Percentiles rank a stretch among this genome's conserved stretches.
Conservation (phyloP, 495 filamentous ascomycete species). For the Penicillium paxilli region DNA sequence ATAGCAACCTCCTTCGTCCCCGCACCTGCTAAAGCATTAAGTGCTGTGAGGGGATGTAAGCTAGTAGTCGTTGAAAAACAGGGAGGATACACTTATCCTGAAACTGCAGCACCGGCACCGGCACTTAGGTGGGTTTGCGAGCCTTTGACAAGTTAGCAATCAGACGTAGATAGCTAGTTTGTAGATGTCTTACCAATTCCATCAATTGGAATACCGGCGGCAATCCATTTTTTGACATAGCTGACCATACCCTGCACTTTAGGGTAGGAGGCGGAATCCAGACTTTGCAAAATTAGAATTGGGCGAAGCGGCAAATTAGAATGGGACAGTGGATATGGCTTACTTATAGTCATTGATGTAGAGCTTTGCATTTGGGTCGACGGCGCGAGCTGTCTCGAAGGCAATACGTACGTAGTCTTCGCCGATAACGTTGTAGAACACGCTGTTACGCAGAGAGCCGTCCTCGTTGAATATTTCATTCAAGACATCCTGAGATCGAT, state of each 20-base stretch:
- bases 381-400: constrained; percentile 53
- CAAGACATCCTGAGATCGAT: constrained; percentile 58
- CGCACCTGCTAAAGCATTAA: constrained; percentile 55
- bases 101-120: constrained; percentile 1
- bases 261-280: constrained; percentile 42
- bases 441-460: constrained; percentile 55
- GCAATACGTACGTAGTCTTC: constrained; percentile 59
- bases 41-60: constrained; percentile 39
- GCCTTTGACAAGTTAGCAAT: constrained; percentile 29
- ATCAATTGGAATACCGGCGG: constrained; percentile 68
- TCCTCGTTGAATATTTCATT: constrained; percentile 72
- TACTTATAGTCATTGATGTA: constrained; percentile 63
- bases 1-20: constrained; percentile 58
- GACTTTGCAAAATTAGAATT: constrained; percentile 14
- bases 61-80: not conserved
- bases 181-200: constrained; percentile 53
- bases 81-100: constrained; percentile 23
- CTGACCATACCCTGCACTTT: constrained; percentile 64
- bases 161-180: not conserved
- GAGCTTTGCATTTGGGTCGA: constrained; percentile 59
- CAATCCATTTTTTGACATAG: constrained; percentile 66
- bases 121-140: constrained; percentile 59
- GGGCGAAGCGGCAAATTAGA: not conserved
- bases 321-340: not conserved
- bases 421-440: constrained; percentile 58